A percentile compares a stretch with the other conserved stretches of the same genome.
These are phyloP conservation scores for Geosmithia putterillii DNA, from an alignment of 2,329 filamentous ascomycete species.

Conservation along the genomic window DNA sequence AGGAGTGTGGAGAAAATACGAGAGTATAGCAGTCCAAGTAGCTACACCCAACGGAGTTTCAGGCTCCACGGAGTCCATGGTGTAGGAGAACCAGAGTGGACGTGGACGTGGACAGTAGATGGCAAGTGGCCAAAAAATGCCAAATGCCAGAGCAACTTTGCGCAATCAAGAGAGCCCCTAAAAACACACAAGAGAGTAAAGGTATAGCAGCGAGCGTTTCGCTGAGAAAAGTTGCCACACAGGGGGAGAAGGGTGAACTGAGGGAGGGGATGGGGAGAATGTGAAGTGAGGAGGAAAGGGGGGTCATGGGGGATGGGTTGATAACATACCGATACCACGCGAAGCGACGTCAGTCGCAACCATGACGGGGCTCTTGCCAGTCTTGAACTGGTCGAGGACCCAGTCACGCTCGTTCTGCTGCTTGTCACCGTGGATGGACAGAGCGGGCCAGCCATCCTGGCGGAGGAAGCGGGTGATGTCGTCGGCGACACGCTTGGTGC, in stretches of 20 bases:
- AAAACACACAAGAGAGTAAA: slow-evolving; percentile 84
- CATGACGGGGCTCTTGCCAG: slow-evolving; percentile 98
- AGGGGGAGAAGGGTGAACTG: slow-evolving; percentile 1
- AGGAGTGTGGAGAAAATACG: background rate
- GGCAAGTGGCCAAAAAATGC: too few relatives aligned
- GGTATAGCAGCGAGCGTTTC: slow-evolving; percentile 45
- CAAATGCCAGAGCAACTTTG: slow-evolving; percentile 74
- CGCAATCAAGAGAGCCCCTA: slow-evolving; percentile 79
- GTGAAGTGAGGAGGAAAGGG: slow-evolving; percentile 28
- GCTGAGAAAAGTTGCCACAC: slow-evolving; percentile 40
- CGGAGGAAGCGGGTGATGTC: slow-evolving; percentile 96
- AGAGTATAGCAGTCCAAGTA: background rate
- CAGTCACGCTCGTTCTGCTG: slow-evolving; percentile 99
- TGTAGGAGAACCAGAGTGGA: background rate
- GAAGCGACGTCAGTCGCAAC: slow-evolving; percentile 99
- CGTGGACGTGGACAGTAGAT: too few relatives aligned
- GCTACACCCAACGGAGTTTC: background rate
- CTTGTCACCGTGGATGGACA: slow-evolving; percentile 98
- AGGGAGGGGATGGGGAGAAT: slow-evolving; percentile 17
- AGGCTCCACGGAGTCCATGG: background rate
- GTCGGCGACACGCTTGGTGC: slow-evolving; percentile 89
- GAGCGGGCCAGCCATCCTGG: slow-evolving; percentile 93
- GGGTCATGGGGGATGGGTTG: slow-evolving; percentile 34
- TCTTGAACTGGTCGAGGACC: slow-evolving; percentile 99
- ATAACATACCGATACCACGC: slow-evolving; percentile 99